Percentiles rank a stretch among this genome's conserved stretches.
phyloP scores from a whole-genome alignment of 768 basidiomycete genomes.

The Coprinellus micaceus region DNA sequence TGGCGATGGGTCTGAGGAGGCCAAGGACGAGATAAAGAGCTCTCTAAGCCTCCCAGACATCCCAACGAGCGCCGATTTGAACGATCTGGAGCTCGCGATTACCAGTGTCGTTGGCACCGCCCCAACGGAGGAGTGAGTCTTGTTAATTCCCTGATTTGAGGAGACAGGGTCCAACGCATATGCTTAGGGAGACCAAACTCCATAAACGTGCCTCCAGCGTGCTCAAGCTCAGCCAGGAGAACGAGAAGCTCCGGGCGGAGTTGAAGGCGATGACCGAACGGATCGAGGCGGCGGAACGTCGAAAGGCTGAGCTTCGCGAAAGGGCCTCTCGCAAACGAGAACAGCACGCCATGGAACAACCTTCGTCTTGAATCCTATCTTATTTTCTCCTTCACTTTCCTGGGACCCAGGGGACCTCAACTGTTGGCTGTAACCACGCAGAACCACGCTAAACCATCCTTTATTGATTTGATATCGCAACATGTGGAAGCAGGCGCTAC shows the following conservation, averaged over 20 bases:
- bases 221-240: constrained; percentile 65
- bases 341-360: constrained; percentile 24
- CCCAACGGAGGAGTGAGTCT: neutral
- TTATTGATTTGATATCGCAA: no score
- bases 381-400: neutral
- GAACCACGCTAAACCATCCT: no score
- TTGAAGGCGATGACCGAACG: constrained; percentile 64
- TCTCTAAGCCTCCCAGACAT: neutral
- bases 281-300: constrained; percentile 49
- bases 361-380: constrained; percentile 17
- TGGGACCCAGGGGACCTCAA: no score
- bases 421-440: no score
- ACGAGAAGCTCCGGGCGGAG: constrained; percentile 66
- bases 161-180: neutral
- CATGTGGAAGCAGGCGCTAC: no score
- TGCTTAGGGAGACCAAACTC: constrained; percentile 36
- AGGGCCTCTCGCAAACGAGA: constrained; percentile 19
- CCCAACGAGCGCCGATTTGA: neutral
- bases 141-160: neutral
- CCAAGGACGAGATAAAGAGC: neutral
- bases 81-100: constrained; percentile 2
- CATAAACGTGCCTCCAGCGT: constrained; percentile 71
- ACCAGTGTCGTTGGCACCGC: neutral
- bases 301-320: constrained; percentile 41
- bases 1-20: neutral